Evolutionary conservation across 148 eudicot species (phyloP).

Genomic region (Agrostemma githago): DNA sequence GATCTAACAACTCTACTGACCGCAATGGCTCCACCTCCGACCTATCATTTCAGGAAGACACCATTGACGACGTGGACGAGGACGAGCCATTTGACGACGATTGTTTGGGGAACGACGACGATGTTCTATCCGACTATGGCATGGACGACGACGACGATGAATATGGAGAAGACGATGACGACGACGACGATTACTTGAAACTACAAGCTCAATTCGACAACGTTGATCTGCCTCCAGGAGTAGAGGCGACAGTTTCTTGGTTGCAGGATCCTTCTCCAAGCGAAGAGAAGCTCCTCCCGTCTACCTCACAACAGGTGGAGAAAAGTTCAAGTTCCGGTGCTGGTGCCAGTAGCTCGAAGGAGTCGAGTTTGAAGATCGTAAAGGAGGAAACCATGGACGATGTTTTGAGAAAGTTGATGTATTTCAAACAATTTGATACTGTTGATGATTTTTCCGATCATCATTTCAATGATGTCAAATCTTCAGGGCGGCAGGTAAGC

Average conservation of each 20-base stretch:
- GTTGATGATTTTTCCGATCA: conserved; percentile 73
- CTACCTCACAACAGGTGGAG: conserved; percentile 19
- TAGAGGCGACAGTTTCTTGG: conserved; percentile 78
- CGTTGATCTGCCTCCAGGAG: conserved; percentile 86
- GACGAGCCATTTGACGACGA: conserved; percentile 35
- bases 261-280: conserved; percentile 37
- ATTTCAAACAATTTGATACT: conserved; percentile 59
- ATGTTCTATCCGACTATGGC: conserved; percentile 29
- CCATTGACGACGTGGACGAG: conserved; percentile 35
- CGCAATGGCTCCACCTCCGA: conserved; percentile 51
- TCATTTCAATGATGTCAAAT: conserved; percentile 29
- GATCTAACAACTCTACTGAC: conserved; percentile 4
- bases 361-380: conserved; percentile 31
- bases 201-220: conserved; percentile 80
- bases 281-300: conserved; percentile 21
- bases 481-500: conserved; percentile 44
- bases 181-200: conserved; percentile 45
- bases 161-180: conserved; percentile 23
- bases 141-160: conserved; percentile 30
- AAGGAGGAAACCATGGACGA: conserved; percentile 49
- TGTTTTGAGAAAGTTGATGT: conserved; percentile 46
- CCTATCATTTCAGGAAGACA: conserved; percentile 41
- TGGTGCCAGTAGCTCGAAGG: conserved; percentile 45
- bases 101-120: conserved; percentile 36
- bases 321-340: conserved; percentile 22